phyloP scores from a whole-genome alignment of 768 basidiomycete species.

The Boletales sp. region DNA sequence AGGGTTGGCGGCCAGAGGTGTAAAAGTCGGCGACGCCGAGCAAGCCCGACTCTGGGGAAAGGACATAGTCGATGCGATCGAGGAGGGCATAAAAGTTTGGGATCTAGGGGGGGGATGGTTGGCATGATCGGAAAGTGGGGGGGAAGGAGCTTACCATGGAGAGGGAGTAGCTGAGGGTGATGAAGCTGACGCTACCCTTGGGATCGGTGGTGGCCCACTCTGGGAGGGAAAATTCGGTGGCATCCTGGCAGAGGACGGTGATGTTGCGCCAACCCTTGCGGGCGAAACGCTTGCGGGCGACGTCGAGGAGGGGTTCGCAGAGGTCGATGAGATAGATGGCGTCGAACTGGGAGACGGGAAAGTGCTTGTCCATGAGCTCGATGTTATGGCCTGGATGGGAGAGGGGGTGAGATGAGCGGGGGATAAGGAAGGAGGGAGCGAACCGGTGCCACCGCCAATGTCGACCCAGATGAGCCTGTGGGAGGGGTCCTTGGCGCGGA shows the following conservation, averaged over 20 bases:
- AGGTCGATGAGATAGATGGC: constrained; percentile 70
- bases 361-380: constrained; percentile 64
- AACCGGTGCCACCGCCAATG: constrained; percentile 71
- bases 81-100: constrained; percentile 62
- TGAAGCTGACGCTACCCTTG: constrained; percentile 51
- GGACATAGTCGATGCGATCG: constrained; percentile 63
- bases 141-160: constrained; percentile 43
- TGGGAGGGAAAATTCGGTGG: constrained; percentile 61
- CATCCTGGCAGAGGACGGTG: constrained; percentile 69
- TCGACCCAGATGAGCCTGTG: constrained; percentile 71
- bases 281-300: constrained; percentile 65
- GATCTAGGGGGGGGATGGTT: constrained; percentile 35
- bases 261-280: constrained; percentile 72
- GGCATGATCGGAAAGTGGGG: neutral
- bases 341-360: constrained; percentile 58
- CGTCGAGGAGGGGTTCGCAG: constrained; percentile 65
- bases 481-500: constrained; percentile 37
- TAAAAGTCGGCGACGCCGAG: constrained; percentile 75
- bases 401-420: constrained; percentile 7
- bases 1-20: constrained; percentile 52
- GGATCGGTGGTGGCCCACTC: constrained; percentile 50
- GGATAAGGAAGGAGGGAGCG: neutral
- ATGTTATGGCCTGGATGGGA: constrained; percentile 56
- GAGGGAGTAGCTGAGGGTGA: constrained; percentile 55
- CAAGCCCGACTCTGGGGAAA: constrained; percentile 56